Evolutionary conservation across 2,329 filamentous ascomycete genomes (phyloP).

Genomic region (Pezicula carpinea): DNA sequence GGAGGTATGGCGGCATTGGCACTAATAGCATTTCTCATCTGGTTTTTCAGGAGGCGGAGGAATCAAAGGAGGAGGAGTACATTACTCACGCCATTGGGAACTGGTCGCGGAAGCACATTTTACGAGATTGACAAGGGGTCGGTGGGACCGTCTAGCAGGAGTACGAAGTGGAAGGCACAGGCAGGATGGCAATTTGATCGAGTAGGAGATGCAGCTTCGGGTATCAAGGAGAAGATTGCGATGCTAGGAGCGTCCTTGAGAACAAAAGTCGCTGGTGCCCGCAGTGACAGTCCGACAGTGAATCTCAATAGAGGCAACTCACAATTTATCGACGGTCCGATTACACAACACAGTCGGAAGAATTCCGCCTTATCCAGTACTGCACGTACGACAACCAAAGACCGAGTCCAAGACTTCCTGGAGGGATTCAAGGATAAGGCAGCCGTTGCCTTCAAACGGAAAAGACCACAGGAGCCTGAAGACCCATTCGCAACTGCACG

Average conservation of each 20-base stretch:
- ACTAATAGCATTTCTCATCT: conserved; percentile 22
- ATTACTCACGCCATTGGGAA: conserved; percentile 23
- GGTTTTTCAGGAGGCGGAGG: conserved; percentile 19
- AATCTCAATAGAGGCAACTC: conserved; percentile 50
- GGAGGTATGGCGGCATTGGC: conserved; percentile 23
- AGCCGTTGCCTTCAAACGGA: conserved; percentile 33
- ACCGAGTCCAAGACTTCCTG: conserved; percentile 42
- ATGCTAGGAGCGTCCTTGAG: conserved; percentile 23
- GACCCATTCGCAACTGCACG: conserved; percentile 36
- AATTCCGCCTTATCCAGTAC: conserved; percentile 26
- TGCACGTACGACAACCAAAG: conserved; percentile 19
- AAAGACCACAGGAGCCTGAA: conserved; percentile 22
- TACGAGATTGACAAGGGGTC: conserved; percentile 21
- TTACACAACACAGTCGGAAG: conserved; percentile 34
- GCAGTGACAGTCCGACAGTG: conserved; percentile 36
- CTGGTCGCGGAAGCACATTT: conserved; percentile 15
- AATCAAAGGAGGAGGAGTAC: conserved; percentile 14
- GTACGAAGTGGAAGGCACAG: conserved; percentile 15
- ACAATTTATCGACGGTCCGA: conserved; percentile 38
- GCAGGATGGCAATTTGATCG: conserved; percentile 10
- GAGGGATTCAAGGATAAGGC: conserved; percentile 37
- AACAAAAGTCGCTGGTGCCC: conserved; percentile 18
- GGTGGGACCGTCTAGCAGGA: conserved; percentile 12
- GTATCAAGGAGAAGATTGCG: conserved; percentile 15
- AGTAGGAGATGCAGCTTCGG: conserved; percentile 12